phyloP scores from a whole-genome alignment of 176 grass and related monocot species.

The Tuctoria greenei region DNA sequence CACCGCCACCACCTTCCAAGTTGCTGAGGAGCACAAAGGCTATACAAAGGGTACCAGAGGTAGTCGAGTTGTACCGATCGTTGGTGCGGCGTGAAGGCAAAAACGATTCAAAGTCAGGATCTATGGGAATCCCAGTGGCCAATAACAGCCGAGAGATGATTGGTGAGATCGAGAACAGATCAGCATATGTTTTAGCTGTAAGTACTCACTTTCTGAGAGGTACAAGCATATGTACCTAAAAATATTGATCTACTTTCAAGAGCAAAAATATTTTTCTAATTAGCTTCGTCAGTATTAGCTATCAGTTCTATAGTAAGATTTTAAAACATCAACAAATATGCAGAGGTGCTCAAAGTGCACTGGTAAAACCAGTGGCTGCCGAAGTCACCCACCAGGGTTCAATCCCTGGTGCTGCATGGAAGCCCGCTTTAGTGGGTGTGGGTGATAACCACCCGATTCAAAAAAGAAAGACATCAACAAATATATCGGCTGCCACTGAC shows the following conservation, averaged over 20 bases:
- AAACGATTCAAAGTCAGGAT: constrained; percentile 61
- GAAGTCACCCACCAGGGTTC: too few relatives aligned
- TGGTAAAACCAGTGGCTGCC: too few relatives aligned
- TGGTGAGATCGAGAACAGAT: constrained; percentile 96
- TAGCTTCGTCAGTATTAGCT: background rate
- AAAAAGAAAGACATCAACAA: background rate
- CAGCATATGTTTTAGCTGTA: constrained; percentile 90
- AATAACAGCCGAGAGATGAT: constrained; percentile 82
- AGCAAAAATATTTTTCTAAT: constrained; percentile 1
- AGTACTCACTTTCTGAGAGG: constrained; percentile 38
- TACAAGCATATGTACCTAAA: background rate
- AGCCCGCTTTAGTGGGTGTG: too few relatives aligned
- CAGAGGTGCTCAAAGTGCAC: too few relatives aligned
- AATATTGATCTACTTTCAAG: constrained; percentile 8
- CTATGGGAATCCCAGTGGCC: constrained; percentile 49
- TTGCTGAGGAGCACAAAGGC: constrained; percentile 51
- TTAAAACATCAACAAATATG: background rate
- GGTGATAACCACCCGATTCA: too few relatives aligned
- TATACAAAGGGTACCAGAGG: constrained; percentile 79
- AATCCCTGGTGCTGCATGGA: too few relatives aligned
- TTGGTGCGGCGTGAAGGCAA: constrained; percentile 83
- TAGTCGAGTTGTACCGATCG: constrained; percentile 75
- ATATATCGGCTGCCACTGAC: constrained; percentile 3
- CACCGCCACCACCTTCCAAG: constrained; percentile 59
- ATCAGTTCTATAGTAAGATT: background rate